Evolutionary conservation across 768 basidiomycete species (phyloP).

Genomic region (Serendipita sp.): DNA sequence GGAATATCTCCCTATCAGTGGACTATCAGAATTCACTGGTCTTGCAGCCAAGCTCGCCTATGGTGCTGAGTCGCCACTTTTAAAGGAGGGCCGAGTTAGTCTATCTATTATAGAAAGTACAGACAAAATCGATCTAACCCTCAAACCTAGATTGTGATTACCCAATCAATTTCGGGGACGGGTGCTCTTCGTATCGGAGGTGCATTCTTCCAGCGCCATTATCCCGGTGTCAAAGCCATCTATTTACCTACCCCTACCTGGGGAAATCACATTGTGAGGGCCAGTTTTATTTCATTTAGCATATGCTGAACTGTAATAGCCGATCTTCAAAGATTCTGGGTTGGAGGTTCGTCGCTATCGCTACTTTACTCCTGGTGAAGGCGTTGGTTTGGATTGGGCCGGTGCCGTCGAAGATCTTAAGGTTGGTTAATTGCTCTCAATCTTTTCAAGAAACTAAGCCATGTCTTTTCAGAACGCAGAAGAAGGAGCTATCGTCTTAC

Average conservation of each 20-base stretch:
- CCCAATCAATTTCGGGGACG: conserved; percentile 94
- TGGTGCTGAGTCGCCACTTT: conserved; percentile 57
- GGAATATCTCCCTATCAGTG: conserved; percentile 93
- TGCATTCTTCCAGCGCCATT: conserved; percentile 78
- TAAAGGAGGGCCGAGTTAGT: conserved; percentile 58
- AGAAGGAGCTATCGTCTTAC: conserved; percentile 64
- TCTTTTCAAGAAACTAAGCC: not conserved
- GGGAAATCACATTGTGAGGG: conserved; percentile 68
- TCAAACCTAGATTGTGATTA: conserved; percentile 50
- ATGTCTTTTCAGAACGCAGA: conserved; percentile 38
- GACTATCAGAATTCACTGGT: conserved; percentile 70
- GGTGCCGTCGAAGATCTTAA: conserved; percentile 77
- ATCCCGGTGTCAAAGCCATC: conserved; percentile 70
- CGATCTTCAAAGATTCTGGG: conserved; percentile 86
- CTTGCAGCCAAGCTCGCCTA: conserved; percentile 83
- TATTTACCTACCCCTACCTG: conserved; percentile 90
- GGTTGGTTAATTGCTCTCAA: conserved; percentile 26
- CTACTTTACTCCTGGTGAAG: conserved; percentile 76
- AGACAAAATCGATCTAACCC: conserved; percentile 5
- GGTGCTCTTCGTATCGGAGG: conserved; percentile 93
- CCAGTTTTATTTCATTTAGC: not conserved
- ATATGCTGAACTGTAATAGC: conserved; percentile 13
- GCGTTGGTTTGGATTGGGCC: conserved; percentile 81
- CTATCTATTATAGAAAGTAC: not conserved
- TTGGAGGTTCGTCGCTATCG: conserved; percentile 84